Evolutionary conservation across 2,329 filamentous ascomycete species (phyloP), one percentile per base, ranked within the genome.

Genomic region (Fusarium kyushuense): DNA sequence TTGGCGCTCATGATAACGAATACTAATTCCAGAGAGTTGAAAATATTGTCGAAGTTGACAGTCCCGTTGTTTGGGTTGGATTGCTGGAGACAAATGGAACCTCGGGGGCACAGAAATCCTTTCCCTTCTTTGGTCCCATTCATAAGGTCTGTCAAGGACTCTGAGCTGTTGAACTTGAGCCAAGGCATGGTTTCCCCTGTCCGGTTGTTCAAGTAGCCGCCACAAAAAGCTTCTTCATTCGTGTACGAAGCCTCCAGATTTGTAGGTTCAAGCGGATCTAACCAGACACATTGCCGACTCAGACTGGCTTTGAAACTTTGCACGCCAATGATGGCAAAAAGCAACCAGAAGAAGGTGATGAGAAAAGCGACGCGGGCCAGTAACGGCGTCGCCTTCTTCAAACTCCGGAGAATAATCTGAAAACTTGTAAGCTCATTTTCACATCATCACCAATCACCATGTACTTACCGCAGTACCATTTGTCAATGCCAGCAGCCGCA

Each of bases 1-100:
- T 99, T 99, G 48, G 94, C 95, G 74, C 93, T 97, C 93, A 99
- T 99, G 76, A 99, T 91, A 52, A 99, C 93, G 76, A 99, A 99
- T 3, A 99, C 94, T 59, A 98, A 84, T 80, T 99, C 94, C 53
- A 98, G 81, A 0, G 94, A 97, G 68, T 98, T 90, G 30, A 93
- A 81, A 40, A 99, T 96, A 76, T 98, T 95, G 82, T 99, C 96
- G 75, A 98, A 99, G 77, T 91, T 96, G 73, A 97, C 87, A 0
- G 96, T 99, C 52, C 88, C 89, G 72, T 92, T 93, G 77, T 88
- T 93, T 0, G 96, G 96, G 74, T 92, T 97, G 3, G 81, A 75
- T 61, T 90, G 88, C 79, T 97, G 89, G 19, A 97, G 84, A 75
- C 96, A 99, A 6, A 92, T 80, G 1, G 95, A 98, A 9, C 92